These are phyloP conservation scores for Beauveria bassiana DNA, from an alignment of 2,329 filamentous ascomycete species.

Conservation along the genomic window DNA sequence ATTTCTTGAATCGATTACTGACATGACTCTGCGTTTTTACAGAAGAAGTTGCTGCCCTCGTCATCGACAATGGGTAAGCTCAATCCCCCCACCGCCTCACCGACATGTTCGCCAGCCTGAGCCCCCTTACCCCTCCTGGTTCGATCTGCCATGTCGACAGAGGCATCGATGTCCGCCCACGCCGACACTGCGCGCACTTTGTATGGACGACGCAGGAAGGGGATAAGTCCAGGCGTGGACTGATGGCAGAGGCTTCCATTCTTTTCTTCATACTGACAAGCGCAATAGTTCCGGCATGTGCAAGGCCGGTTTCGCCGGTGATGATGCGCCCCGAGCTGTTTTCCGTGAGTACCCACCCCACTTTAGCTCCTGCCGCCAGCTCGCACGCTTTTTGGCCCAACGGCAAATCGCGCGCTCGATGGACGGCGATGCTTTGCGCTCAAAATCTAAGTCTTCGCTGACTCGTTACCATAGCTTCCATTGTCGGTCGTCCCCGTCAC, in stretches of 20 bases:
- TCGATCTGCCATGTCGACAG: constrained; percentile 3
- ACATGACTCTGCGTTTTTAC: constrained; percentile 34
- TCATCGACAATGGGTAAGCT: constrained; percentile 99
- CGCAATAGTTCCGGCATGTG: constrained; percentile 94
- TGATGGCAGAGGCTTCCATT: neutral
- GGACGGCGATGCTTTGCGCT: neutral
- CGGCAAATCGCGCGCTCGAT: neutral
- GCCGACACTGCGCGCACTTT: neutral
- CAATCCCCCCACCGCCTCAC: constrained; percentile 28
- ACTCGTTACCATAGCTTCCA: constrained; percentile 46
- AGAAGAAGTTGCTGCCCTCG: constrained; percentile 99
- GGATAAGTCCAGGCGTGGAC: neutral
- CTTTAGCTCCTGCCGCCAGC: constrained; percentile 21
- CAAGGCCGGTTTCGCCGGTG: constrained; percentile 99
- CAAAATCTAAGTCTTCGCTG: neutral
- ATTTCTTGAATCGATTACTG: constrained; percentile 27
- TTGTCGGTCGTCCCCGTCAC: constrained; percentile 98
- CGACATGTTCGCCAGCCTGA: constrained; percentile 21
- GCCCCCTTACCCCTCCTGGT: constrained; percentile 16
- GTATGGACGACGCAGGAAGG: neutral
- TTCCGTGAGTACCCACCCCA: constrained; percentile 75
- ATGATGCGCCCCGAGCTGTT: constrained; percentile 98
- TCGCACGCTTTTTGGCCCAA: constrained; percentile 2
- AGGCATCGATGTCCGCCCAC: neutral
- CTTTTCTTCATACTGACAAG: constrained; percentile 28